Evolutionary conservation across 2,329 filamentous ascomycete genomes (phyloP), one percentile per base, ranked within the genome.

Genomic region (Monosporascus sp.): DNA sequence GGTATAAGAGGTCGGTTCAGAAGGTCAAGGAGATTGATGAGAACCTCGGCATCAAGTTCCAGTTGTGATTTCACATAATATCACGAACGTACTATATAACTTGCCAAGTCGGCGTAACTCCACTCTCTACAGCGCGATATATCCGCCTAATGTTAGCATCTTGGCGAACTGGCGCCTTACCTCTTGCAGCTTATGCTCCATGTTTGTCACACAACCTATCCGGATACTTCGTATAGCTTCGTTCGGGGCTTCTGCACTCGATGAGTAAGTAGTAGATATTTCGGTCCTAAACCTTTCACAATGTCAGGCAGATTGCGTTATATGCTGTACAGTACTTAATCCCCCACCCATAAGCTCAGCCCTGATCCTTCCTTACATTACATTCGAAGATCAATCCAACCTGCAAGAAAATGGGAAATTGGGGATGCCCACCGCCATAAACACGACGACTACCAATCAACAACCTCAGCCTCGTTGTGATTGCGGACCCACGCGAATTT

Each of bases 21-120:
- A 78, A 76, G 71, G 73, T 82, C 49, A 68, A 73, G 62, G 70
- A 75, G 58, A 68, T 81, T 25, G 78, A 80, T 54, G 75, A 74
- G 27, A 66, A 60, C 49, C 66, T 70, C 17, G 61, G 58, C 14
- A 59, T 71, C 38, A 56, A 63, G 22, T 71, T 65, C 44, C 51
- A 38, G 47, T 37, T 37, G 47, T 27, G 38, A 42, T n/a, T n/a
- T 27, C 25, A 38, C 25, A 27, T 27, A 22, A 45, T 24, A 45
- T 45, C 27, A 5, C 27, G 27, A 11, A 31, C 27, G 27, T 11
- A 31, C 27, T 31, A 31, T 31, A 5, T 31, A 5, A 31, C 27
- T 31, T 31, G 27, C 27, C 27, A 31, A 31, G 9, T 31, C 27
- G 27, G 27, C 9, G 9, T 31, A 5, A 31, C 27, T 31, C 49